A percentile compares a stretch with the other conserved stretches of the same genome.
phyloP scores from a whole-genome alignment of 73 alveolate genomes.

The Tetrahymena malaccensis region DNA sequence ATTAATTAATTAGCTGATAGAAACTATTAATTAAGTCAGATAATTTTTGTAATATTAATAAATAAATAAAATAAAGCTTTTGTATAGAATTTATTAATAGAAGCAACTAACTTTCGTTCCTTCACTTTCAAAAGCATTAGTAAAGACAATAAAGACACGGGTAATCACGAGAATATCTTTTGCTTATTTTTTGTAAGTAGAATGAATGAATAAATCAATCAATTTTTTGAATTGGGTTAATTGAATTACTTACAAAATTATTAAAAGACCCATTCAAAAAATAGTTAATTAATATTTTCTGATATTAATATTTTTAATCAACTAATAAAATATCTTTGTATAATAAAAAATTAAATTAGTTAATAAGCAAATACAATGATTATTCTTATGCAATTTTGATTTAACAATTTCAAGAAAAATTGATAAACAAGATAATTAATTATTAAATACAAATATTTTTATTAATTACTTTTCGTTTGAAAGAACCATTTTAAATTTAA shows the following conservation, averaged over 20 bases:
- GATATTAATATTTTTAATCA: not conserved
- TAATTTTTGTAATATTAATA: too few relatives aligned
- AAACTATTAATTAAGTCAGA: not conserved
- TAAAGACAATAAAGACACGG: not conserved
- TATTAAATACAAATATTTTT: not conserved
- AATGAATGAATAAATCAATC: not conserved
- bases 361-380: too few relatives aligned
- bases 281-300: too few relatives aligned
- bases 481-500: not conserved
- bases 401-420: not conserved
- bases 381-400: not conserved
- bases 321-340: not conserved
- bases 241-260: too few relatives aligned
- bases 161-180: not conserved
- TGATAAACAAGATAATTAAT: not conserved
- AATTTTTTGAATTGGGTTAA: too few relatives aligned
- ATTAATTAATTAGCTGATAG: not conserved
- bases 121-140: too few relatives aligned
- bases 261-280: too few relatives aligned
- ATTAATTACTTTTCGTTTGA: not conserved
- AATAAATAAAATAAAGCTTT: not conserved
- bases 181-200: not conserved
- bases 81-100: not conserved
- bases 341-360: too few relatives aligned
- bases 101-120: not conserved